Evolutionary conservation across 345 rosid species (phyloP).

Genomic region (Odontarrhena argentea): DNA sequence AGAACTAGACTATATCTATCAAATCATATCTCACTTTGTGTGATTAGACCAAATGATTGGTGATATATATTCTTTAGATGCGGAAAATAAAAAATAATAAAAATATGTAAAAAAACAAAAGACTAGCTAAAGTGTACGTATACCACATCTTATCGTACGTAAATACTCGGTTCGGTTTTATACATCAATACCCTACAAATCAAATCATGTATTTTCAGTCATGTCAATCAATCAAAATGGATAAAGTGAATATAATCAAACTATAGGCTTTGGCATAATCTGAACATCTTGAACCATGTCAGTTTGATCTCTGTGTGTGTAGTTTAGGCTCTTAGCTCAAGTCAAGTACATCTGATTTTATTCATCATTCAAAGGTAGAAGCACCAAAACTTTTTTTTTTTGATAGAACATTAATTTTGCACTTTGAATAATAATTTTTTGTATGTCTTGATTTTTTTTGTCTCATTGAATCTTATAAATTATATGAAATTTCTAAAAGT

Average conservation of each 20-base stretch:
- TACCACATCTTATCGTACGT: background rate
- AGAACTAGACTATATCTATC: conserved; percentile 12
- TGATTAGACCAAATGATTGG: conserved; percentile 34
- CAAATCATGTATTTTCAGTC: background rate
- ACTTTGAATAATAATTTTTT: background rate
- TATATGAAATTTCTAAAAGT: too few species aligned
- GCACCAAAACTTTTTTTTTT: background rate
- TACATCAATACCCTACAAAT: background rate
- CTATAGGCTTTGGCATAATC: background rate
- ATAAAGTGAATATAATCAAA: conserved; percentile 5
- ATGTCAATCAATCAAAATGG: background rate
- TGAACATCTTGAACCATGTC: conserved; percentile 1
- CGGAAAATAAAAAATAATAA: background rate
- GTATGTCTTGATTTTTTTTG: background rate
- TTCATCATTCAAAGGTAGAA: background rate
- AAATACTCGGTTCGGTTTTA: background rate
- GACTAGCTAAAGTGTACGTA: background rate
- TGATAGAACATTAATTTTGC: background rate
- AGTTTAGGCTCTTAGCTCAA: background rate
- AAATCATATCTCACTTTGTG: conserved; percentile 30
- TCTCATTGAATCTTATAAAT: background rate
- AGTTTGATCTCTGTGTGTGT: conserved; percentile 1
- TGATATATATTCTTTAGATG: conserved; percentile 29
- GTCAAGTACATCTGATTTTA: background rate
- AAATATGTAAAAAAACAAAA: background rate